Evolutionary conservation across 2,329 filamentous ascomycete species (phyloP).

Genomic region (Neophaeococcomyces mojaviensis): DNA sequence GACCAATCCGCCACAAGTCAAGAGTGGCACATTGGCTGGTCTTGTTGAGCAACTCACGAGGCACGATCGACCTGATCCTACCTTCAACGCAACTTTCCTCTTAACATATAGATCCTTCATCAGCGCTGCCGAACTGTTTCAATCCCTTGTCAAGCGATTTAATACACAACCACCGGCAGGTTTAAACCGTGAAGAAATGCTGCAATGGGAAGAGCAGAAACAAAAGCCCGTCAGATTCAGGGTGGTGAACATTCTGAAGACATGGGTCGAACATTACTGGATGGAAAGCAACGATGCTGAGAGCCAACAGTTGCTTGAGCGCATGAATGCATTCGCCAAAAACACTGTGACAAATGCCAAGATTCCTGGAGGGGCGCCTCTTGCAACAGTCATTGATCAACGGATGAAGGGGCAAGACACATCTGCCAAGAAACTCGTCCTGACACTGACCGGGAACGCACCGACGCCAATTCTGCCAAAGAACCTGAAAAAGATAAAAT

Average conservation of each 20-base stretch:
- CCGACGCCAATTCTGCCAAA: slow-evolving; percentile 89
- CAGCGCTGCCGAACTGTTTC: slow-evolving; percentile 79
- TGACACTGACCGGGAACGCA: slow-evolving; percentile 74
- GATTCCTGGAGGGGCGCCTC: slow-evolving; percentile 74
- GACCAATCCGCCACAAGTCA: slow-evolving; percentile 64
- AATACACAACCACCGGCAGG: slow-evolving; percentile 85
- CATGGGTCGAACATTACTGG: slow-evolving; percentile 98
- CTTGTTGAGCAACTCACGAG: slow-evolving; percentile 91
- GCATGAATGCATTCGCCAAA: slow-evolving; percentile 83
- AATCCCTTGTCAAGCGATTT: slow-evolving; percentile 85
- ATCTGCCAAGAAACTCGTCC: slow-evolving; percentile 74
- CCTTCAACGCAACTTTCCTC: slow-evolving; percentile 95
- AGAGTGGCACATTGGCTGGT: slow-evolving; percentile 80
- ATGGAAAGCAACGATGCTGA: slow-evolving; percentile 88
- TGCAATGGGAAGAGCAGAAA: slow-evolving; percentile 85
- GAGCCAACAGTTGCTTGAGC: slow-evolving; percentile 74
- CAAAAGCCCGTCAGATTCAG: slow-evolving; percentile 93
- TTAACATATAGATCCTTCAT: slow-evolving; percentile 96
- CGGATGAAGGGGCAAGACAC: slow-evolving; percentile 81
- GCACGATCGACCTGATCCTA: slow-evolving; percentile 90
- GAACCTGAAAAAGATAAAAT: slow-evolving; percentile 99
- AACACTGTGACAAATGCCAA: slow-evolving; percentile 90
- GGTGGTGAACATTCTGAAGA: slow-evolving; percentile 95
- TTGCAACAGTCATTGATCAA: slow-evolving; percentile 84
- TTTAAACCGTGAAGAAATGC: slow-evolving; percentile 65